Evolutionary conservation across 2,329 filamentous ascomycete species (phyloP).

Genomic region (Diaporthe sp.): DNA sequence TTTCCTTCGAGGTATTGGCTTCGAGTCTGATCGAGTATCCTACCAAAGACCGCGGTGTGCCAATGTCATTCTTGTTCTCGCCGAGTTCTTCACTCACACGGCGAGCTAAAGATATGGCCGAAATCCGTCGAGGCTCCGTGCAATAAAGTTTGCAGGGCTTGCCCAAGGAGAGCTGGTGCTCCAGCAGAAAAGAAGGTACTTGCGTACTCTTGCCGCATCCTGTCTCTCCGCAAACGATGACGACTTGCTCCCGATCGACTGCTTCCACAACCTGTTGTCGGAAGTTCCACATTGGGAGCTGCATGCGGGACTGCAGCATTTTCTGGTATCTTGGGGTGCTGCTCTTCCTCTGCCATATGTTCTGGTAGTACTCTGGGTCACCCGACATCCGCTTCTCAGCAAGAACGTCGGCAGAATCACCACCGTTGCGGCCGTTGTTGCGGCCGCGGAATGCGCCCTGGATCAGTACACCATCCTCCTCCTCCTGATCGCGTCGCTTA

Average conservation of each 20-base stretch:
- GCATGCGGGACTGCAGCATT: slow-evolving; percentile 85
- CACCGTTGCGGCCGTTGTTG: slow-evolving; percentile 59
- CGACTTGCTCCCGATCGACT: slow-evolving; percentile 84
- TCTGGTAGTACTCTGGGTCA: slow-evolving; percentile 66
- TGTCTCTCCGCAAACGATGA: slow-evolving; percentile 96
- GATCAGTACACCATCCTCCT: slow-evolving; percentile 81
- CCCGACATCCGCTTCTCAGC: slow-evolving; percentile 58
- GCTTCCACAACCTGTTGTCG: slow-evolving; percentile 82
- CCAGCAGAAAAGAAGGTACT: slow-evolving; percentile 92
- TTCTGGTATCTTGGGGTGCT: slow-evolving; percentile 75
- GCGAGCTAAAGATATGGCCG: slow-evolving; percentile 92
- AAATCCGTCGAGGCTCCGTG: slow-evolving; percentile 95
- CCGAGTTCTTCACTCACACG: slow-evolving; percentile 96
- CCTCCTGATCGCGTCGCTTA: slow-evolving; percentile 76
- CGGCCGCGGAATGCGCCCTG: slow-evolving; percentile 81
- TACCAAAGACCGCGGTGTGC: slow-evolving; percentile 85
- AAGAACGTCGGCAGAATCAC: slow-evolving; percentile 65
- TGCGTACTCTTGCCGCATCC: slow-evolving; percentile 98
- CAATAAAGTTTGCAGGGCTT: slow-evolving; percentile 93
- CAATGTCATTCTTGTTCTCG: slow-evolving; percentile 85
- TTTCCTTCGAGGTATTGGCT: slow-evolving; percentile 85
- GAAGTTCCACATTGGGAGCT: slow-evolving; percentile 92
- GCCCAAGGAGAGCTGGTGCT: slow-evolving; percentile 86
- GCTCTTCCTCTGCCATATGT: slow-evolving; percentile 72
- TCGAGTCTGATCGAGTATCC: slow-evolving; percentile 96